These are phyloP conservation scores for Monilinia vaccinii-corymbosi DNA, from an alignment of 2,329 filamentous ascomycete species.

Conservation along the genomic window DNA sequence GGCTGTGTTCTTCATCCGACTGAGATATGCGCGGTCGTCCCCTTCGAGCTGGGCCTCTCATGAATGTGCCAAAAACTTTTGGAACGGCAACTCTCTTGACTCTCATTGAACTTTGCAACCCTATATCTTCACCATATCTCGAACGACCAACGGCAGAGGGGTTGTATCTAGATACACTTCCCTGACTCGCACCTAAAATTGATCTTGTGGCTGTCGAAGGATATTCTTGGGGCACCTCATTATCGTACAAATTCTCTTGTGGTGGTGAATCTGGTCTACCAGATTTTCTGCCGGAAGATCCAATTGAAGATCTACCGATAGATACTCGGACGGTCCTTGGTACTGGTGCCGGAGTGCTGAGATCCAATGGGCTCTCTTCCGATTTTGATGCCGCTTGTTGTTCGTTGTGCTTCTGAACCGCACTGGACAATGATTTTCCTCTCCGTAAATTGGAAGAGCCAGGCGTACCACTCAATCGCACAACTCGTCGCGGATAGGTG, in stretches of 20 bases:
- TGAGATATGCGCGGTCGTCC: conserved; percentile 51
- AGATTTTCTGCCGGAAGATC: conserved; percentile 25
- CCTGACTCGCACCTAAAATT: conserved; percentile 38
- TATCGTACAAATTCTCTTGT: conserved; percentile 18
- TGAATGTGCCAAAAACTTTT: conserved; percentile 65
- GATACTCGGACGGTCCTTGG: conserved; percentile 25
- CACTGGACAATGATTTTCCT: conserved; percentile 23
- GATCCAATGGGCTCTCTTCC: conserved; percentile 24
- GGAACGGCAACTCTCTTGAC: conserved; percentile 58
- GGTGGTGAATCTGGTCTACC: conserved; percentile 19
- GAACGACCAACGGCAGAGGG: conserved; percentile 41
- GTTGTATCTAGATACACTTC: conserved; percentile 43
- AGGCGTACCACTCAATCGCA: conserved; percentile 29
- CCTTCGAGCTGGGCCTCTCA: conserved; percentile 71
- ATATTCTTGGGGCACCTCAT: conserved; percentile 22
- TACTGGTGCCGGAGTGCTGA: conserved; percentile 28
- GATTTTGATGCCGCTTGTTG: conserved; percentile 16
- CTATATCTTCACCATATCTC: conserved; percentile 52
- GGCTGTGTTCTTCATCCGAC: conserved; percentile 37
- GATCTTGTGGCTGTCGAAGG: conserved; percentile 41
- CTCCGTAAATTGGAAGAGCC: conserved; percentile 22
- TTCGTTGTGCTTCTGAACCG: conserved; percentile 20
- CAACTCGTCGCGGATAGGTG: conserved; percentile 23
- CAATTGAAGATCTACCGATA: conserved; percentile 21
- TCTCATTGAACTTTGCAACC: conserved; percentile 64